Evolutionary conservation across 2,329 filamentous ascomycete species (phyloP), one percentile per base, ranked within the genome.

Genomic region (Colletotrichum cereale): DNA sequence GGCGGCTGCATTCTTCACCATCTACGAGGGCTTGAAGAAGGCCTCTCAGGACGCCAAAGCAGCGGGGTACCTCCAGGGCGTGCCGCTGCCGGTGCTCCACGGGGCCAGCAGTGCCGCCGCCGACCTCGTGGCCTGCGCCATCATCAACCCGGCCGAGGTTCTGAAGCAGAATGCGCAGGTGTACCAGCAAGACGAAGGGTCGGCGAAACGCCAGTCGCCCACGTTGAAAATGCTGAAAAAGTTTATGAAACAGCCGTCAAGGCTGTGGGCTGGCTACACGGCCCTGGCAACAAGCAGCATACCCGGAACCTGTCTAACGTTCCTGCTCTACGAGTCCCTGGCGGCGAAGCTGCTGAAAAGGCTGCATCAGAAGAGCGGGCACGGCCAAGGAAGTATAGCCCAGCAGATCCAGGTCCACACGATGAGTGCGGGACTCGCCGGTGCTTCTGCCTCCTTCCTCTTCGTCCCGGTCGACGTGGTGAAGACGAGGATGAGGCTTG

Each of bases 111-210:
- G 74, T 48, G 74, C 74, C 11, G 69, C 61, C 16, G 74, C 72
- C 2, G 72, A 74, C 29, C 60, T 73, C 16, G 73, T 73, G 24
- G 65, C 62, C 47, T 74, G 73, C 36, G 74, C 72, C 44, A 74
- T 75, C 0, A 66, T 67, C 56, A 73, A 73, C 16, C 74, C 74
- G 4, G 74, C 74, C 21, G 74, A 75, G 56, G 73, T 75, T 16
- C 26, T 75, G 44, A 75, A 75, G 60, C 74, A 75, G 68, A 75
- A 75, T 24, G 74, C 74, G 24, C 74, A 75, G 56, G 66, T 75
- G 7, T 63, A 60, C n/a, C 40, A n/a, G 36, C n/a, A 47, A 5
- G 11, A 10, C 2, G 29, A 61, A n/a, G 58, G 29, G 10, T 16
- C 21, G 64, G 0, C 8, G 31, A 8, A 3, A 3, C 42, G n/a